phyloP scores from a whole-genome alignment of 352 stramenopile species.

The Phytophthora pseudosyringae region DNA sequence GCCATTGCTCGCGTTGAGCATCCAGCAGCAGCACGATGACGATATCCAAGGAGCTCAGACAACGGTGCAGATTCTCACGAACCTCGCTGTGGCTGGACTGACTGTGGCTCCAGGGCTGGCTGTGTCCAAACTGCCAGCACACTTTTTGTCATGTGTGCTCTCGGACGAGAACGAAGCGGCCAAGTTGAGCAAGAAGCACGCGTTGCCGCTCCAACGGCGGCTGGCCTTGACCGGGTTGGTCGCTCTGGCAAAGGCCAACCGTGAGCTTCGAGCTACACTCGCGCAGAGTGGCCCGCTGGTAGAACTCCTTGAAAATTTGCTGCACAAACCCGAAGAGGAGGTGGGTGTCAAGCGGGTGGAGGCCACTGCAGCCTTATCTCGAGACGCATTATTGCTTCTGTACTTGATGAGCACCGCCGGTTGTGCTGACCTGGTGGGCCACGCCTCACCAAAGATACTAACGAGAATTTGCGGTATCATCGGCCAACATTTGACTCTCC shows the following conservation, averaged over 20 bases:
- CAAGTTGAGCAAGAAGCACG: conserved; percentile 6
- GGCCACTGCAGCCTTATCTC: conserved; percentile 1
- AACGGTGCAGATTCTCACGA: conserved; percentile 59
- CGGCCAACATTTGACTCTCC: conserved; percentile 5
- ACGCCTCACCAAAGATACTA: conserved; percentile 25
- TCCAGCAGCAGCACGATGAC: conserved; percentile 32
- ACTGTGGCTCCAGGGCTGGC: conserved; percentile 35
- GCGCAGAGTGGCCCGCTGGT: conserved; percentile 36
- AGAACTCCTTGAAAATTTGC: conserved; percentile 36
- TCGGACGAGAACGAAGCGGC: conserved; percentile 1
- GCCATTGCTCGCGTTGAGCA: conserved; percentile 51
- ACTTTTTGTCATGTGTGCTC: conserved; percentile 54
- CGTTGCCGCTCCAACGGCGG: conserved; percentile 18
- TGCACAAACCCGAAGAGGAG: conserved; percentile 9
- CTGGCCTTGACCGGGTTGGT: conserved; percentile 44
- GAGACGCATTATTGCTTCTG: conserved; percentile 37
- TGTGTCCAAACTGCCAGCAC: conserved; percentile 51
- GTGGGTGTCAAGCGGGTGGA: not conserved
- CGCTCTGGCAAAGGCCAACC: conserved; percentile 46
- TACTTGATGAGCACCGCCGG: conserved; percentile 33
- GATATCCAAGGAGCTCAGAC: conserved; percentile 30
- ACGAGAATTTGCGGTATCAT: conserved; percentile 18
- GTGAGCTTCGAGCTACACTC: conserved; percentile 38
- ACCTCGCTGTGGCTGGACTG: conserved; percentile 41
- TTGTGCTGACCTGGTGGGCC: conserved; percentile 17